phyloP scores from a whole-genome alignment of 2,329 filamentous ascomycete genomes.

The Aspergillus latus region DNA sequence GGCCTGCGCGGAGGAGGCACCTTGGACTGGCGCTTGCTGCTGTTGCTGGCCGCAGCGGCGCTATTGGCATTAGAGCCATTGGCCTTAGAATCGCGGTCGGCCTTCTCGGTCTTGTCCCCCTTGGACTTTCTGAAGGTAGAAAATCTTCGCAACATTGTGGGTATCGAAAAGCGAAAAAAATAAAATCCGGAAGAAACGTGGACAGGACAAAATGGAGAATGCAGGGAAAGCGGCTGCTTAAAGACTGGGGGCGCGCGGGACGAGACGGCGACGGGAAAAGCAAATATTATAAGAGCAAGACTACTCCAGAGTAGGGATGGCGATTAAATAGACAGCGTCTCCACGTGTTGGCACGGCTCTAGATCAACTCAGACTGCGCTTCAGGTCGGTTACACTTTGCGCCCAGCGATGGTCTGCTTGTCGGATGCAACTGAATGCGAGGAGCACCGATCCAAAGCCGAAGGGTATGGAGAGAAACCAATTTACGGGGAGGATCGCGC shows the following conservation, averaged over 20 bases:
- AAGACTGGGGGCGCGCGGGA: slow-evolving; percentile 8
- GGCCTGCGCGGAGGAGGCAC: slow-evolving; percentile 26
- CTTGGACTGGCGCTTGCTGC: slow-evolving; percentile 37
- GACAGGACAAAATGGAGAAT: not conserved
- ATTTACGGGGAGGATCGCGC: not conserved
- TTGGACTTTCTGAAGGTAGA: slow-evolving; percentile 43
- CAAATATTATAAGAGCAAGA: slow-evolving; percentile 7
- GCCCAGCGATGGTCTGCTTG: slow-evolving; percentile 12
- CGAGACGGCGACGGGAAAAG: slow-evolving; percentile 14
- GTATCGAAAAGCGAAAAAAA: slow-evolving; percentile 4
- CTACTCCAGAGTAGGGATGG: not conserved
- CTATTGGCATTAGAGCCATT: slow-evolving; percentile 23
- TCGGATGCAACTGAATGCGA: slow-evolving; percentile 16
- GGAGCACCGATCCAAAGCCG: slow-evolving; percentile 13
- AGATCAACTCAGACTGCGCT: not conserved
- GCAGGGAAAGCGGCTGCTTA: slow-evolving; percentile 10
- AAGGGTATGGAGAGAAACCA: not conserved
- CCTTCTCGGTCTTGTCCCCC: slow-evolving; percentile 29
- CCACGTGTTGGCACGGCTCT: slow-evolving; percentile 6
- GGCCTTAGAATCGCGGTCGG: slow-evolving; percentile 35
- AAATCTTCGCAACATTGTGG: slow-evolving; percentile 42
- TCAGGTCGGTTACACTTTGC: slow-evolving; percentile 8
- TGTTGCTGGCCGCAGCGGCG: slow-evolving; percentile 19
- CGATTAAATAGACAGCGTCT: slow-evolving; percentile 8
- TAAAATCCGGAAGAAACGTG: slow-evolving; percentile 1